Evolutionary conservation across 2,329 filamentous ascomycete genomes (phyloP), one percentile per base, ranked within the genome.

Genomic region (Phyllosticta capitalensis): DNA sequence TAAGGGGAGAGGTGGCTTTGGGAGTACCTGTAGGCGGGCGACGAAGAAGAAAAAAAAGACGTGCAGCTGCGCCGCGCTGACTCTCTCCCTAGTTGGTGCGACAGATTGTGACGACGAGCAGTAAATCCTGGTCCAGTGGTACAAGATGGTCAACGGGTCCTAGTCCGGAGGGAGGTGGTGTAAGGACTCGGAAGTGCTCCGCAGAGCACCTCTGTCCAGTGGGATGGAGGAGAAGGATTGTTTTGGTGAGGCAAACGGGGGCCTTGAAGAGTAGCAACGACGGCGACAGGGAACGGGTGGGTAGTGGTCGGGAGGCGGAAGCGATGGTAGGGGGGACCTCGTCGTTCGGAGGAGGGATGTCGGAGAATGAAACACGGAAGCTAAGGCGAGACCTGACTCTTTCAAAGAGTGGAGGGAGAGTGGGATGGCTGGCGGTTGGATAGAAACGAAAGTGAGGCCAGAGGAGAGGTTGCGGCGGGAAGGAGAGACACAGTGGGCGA

Each of bases 331-430:
- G 55, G 55, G 38, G 52, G 54, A 5, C 48, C 55, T 57, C 48
- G 51, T 28, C 30, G 20, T 17, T 26, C n/a, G 51, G 45, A 21
- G 50, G 22, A 50, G 28, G 38, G 51, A 24, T 54, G 57, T 59
- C 48, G 54, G 57, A 59, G 57, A 59, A 55, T 55, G 52, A 59
- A 55, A 59, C 57, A 59, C 57, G 52, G 57, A 51, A 59, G 57
- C 57, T 52, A 51, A 52, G 45, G 56, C 56, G 57, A 51, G 56
- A 52, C 54, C 26, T 48, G 52, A 55, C 57, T 59, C 57, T 59
- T 52, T 59, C 57, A 59, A 59, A 59, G 57, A 59, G 57, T 52
- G 49, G 52, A 54, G 24, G 56, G 24, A 45, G 52, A 48, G 51
- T 28, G 17, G 20, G 21, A 24, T 28, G 50, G 30, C 28, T 58